Evolutionary conservation across 1,139 yeast species (phyloP), one percentile per base, ranked within the genome.

Genomic region (Suhomyces bribrorum): DNA sequence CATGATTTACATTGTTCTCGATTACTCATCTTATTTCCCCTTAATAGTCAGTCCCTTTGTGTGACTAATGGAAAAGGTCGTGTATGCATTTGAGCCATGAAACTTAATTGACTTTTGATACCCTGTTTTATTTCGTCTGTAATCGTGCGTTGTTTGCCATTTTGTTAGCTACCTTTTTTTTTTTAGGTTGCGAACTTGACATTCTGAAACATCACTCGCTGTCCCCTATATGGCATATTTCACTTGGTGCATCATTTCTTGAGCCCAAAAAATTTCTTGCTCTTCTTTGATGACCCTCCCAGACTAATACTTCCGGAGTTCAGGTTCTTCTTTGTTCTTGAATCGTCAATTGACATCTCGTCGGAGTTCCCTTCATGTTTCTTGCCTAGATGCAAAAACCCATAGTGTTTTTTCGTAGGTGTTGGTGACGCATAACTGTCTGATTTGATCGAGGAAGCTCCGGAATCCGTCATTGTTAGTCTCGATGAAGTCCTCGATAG

Each of bases 351-450:
- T 3, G 38, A 32, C 7, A 33, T 29, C 14, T 33, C 36, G 5
- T 36, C 47, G 5, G 29, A 5, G 13, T 15, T 26, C 5, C 41
- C 23, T 3, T 43, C 47, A 27, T 52, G 47, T 44, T 50, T 54
- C 37, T 48, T 49, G 20, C 56, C 50, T 30, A 57, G 37, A 24
- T 41, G 46, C 38, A 62, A 57, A 26, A 62, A 45, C 7, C 65
- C 59, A 40, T 59, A 61, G 29, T 54, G 53, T 38, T 54, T 54
- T 41, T 49, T 52, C 3, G 48, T 22, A 14, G 37, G 8, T 9
- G 41, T 16, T 33, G 29, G 36, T 16, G 22, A 32, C 26, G 40
- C 32, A 8, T 8, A 20, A 8, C 11, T 20, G 11, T 20, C 23
- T 2, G 38, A 35, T 14, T 13, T 8, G 26, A 43, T 36, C 9